Conservation (phyloP, 2,329 filamentous ascomycete species). For the Aphanocladium album region DNA sequence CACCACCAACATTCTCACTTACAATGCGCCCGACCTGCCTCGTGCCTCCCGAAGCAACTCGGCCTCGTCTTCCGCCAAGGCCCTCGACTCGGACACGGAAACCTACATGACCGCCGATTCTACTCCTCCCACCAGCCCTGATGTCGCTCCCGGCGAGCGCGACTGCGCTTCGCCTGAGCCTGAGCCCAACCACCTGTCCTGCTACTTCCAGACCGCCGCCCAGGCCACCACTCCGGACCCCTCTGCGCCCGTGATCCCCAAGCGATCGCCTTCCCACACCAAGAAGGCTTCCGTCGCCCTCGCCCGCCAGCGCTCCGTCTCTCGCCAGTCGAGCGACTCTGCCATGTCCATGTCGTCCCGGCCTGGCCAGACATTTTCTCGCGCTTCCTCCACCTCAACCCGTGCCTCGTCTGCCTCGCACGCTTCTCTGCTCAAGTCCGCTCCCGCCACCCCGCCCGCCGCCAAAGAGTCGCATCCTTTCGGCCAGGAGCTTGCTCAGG, state of each 20-base stretch:
- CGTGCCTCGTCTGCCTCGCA: slow-evolving; percentile 45
- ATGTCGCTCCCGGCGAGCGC: slow-evolving; percentile 53
- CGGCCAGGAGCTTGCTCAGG: slow-evolving; percentile 82
- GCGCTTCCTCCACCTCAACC: slow-evolving; percentile 53
- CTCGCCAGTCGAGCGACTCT: slow-evolving; percentile 52
- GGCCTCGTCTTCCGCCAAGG: slow-evolving; percentile 42
- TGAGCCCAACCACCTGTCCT: slow-evolving; percentile 62
- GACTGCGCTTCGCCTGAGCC: slow-evolving; percentile 50
- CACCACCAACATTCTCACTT: slow-evolving; percentile 93
- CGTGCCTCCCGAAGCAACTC: slow-evolving; percentile 45
- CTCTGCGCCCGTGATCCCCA: slow-evolving; percentile 64
- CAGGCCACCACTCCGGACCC: slow-evolving; percentile 37
- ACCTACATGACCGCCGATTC: slow-evolving; percentile 39
- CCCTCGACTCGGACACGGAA: slow-evolving; percentile 67
- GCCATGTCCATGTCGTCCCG: slow-evolving; percentile 51
- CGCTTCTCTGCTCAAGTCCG: slow-evolving; percentile 28
- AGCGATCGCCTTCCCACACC: slow-evolving; percentile 78
- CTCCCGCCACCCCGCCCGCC: slow-evolving; percentile 15
- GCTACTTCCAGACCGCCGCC: slow-evolving; percentile 55
- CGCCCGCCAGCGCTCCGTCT: slow-evolving; percentile 59
- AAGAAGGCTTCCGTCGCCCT: slow-evolving; percentile 79
- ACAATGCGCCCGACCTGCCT: slow-evolving; percentile 82
- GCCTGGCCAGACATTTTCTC: slow-evolving; percentile 50
- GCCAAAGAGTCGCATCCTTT: slow-evolving; percentile 63
- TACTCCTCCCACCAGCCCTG: slow-evolving; percentile 64